Conservation (phyloP, 1,284 basidiomycete genomes). For the Bondarzewia mesenterica region DNA sequence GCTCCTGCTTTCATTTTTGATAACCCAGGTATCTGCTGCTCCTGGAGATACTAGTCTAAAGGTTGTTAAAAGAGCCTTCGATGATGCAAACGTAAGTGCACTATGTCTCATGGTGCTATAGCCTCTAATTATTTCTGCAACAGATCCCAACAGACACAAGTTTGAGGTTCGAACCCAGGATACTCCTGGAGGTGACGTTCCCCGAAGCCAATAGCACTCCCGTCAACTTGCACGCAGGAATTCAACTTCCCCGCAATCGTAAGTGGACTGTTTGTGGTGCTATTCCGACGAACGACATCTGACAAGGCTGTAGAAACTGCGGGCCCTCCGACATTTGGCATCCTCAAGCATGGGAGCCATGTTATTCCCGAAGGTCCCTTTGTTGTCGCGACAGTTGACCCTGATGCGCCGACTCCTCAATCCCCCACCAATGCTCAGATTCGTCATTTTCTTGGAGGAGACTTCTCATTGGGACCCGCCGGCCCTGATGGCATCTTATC, state of each 20-base stretch:
- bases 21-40: not conserved
- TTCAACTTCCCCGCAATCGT: slow-evolving; percentile 1
- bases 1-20: not conserved
- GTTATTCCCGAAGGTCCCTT: slow-evolving; percentile 28
- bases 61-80: not conserved
- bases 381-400: slow-evolving; percentile 40
- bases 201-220: slow-evolving; percentile 8
- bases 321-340: slow-evolving; percentile 31
- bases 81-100: not conserved
- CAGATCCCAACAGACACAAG: slow-evolving; percentile 13
- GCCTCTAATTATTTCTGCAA: not conserved
- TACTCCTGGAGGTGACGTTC: slow-evolving; percentile 16
- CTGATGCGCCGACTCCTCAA: slow-evolving; percentile 44
- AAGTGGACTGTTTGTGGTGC: slow-evolving; percentile 11
- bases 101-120: not conserved
- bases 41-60: not conserved
- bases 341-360: slow-evolving; percentile 18
- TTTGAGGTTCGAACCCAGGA: slow-evolving; percentile 13
- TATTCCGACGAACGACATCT: not conserved
- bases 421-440: slow-evolving; percentile 35
- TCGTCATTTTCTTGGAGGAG: slow-evolving; percentile 41
- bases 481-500: slow-evolving; percentile 4
- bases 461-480: not conserved
- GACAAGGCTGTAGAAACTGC: slow-evolving; percentile 28
- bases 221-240: slow-evolving; percentile 1